Conservation (phyloP, 1,139 yeast genomes). For the Yamadazyma atlantica region DNA sequence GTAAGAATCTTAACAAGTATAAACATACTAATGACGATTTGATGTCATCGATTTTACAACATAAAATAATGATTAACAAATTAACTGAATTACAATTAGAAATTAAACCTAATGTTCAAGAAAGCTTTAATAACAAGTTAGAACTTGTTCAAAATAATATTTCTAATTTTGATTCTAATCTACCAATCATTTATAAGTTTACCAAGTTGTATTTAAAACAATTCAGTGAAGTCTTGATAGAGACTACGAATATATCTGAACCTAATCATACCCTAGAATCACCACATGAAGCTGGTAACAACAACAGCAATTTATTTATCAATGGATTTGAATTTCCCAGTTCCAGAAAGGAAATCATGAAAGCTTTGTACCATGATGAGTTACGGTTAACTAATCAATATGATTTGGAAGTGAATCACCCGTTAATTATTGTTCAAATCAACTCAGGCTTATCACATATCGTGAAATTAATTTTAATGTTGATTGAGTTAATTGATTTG, state of each 20-base stretch:
- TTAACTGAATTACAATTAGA: slow-evolving; percentile 19
- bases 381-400: slow-evolving; percentile 12
- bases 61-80: slow-evolving; percentile 25
- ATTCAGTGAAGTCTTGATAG: slow-evolving; percentile 20
- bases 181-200: slow-evolving; percentile 22
- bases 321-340: slow-evolving; percentile 40
- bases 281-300: too few species aligned
- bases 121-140: slow-evolving; percentile 21
- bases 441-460: slow-evolving; percentile 37
- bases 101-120: slow-evolving; percentile 17
- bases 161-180: slow-evolving; percentile 26
- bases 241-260: slow-evolving; percentile 27
- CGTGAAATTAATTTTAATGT: slow-evolving; percentile 22
- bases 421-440: slow-evolving; percentile 21
- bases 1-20: slow-evolving; percentile 21
- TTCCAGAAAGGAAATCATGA: slow-evolving; percentile 28
- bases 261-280: slow-evolving; percentile 22
- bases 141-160: slow-evolving; percentile 31
- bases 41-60: slow-evolving; percentile 26
- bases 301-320: slow-evolving; percentile 28
- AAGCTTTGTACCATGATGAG: slow-evolving; percentile 29
- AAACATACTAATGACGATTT: slow-evolving; percentile 25
- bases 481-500: slow-evolving; percentile 28
- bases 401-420: slow-evolving; percentile 11
- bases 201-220: slow-evolving; percentile 20